Conservation (phyloP, 441 rosid genomes). For the Arabidopsis hybrid region DNA sequence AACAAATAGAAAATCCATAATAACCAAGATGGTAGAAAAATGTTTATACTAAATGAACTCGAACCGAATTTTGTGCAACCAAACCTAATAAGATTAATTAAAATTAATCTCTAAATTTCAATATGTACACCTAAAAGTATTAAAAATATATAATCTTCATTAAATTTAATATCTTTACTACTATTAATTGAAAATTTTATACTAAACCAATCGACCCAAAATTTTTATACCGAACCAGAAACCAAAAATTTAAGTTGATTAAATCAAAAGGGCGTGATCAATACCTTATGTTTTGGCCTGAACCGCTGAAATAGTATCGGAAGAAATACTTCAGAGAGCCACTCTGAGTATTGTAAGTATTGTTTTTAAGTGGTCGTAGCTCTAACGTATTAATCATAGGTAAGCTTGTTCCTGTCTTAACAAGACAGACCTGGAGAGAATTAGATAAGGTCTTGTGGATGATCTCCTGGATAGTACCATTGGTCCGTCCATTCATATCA, state of each 20-base stretch:
- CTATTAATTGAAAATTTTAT: background rate
- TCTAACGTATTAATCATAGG: conserved; percentile 64
- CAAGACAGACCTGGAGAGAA: conserved; percentile 47
- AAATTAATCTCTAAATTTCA: background rate
- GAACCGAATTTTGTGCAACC: background rate
- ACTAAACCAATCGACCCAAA: background rate
- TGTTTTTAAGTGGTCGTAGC: conserved; percentile 48
- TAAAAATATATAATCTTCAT: too few relatives aligned
- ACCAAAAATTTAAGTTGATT: background rate
- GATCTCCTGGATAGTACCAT: conserved; percentile 42
- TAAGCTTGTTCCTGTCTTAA: conserved; percentile 39
- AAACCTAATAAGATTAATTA: background rate
- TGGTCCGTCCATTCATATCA: conserved; percentile 10
- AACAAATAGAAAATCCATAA: background rate
- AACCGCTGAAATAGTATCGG: conserved; percentile 40
- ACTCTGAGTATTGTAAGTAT: conserved; percentile 45
- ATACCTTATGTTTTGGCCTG: conserved; percentile 33
- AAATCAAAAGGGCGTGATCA: background rate
- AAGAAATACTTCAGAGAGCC: conserved; percentile 42
- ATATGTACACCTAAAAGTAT: background rate
- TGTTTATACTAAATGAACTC: background rate
- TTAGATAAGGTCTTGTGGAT: conserved; percentile 39
- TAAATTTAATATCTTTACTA: background rate
- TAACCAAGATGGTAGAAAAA: background rate
- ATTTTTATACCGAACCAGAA: background rate